Base-by-base conservation (phyloP, 352 stramenopile species). In the Phytophthora multivora region DNA sequence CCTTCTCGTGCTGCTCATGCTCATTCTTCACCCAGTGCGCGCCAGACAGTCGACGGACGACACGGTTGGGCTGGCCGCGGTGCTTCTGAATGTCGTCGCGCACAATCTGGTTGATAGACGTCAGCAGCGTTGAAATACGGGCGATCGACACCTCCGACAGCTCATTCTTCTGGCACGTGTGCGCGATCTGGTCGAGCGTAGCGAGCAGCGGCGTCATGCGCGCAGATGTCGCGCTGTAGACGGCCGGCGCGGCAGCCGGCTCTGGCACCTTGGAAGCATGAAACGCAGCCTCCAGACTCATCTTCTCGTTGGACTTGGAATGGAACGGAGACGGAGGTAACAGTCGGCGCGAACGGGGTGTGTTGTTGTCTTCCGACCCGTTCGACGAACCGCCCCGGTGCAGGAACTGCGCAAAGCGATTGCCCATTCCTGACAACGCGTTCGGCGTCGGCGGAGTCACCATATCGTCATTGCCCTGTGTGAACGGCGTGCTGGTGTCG, bases 101-200 rank as follows among this genome's bases (percentile, higher is more conserved):
- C 15, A 90, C 75, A 39, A 91, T 86, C 53, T 91, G 82, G 57
- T 75, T 82, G 21, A 89, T 79, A 0, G 82, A 90, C 11, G 72
- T 75, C 19, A 91, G 38, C 55, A 91, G 39, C n/a, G 81, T 89
- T 25, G 79, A 80, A 50, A 91, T 80, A 12, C 79, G 78, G 2
- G 82, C 77, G 56, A 89, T 88, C 19, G 78, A 65, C 13, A 89
- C 73, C 41, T 91, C 82, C 1, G 56, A 84, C 36, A 91, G 63
- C 47, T 91, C 82, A 23, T 77, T 66, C 48, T 81, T 69, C 33
- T 87, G 72, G 31, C 78, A 90, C 11, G 73, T 80, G 16, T 84
- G 71, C 10, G 62, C 52, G 39, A 91, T 71, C 48, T 88, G 75
- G 38, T 81, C 69, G 18, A 91, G 31, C 9, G 62, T 73, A 0